Evolutionary conservation across 225 moss, liverwort and hornwort genomes (phyloP), one percentile per base, ranked within the genome.

Genomic region (Marchantia polymorpha): DNA sequence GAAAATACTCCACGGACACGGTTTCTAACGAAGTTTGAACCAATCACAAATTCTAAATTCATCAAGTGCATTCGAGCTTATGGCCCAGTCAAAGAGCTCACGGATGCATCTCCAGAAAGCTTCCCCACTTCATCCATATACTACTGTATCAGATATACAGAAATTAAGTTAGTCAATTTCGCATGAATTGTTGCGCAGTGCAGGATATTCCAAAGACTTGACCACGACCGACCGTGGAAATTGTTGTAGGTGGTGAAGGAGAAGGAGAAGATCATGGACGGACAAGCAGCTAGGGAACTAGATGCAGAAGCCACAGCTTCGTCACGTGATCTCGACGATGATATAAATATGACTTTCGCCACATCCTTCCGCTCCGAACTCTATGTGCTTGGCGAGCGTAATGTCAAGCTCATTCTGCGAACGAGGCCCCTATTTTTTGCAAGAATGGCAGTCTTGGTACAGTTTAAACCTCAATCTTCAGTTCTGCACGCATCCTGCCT

Each of bases 251-350:
- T 65, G 11, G 77, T 66, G n/a, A 77, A 77, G 77, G 77, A 77
- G 49, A 65, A 65, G 27, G 77, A 77, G 77, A 77, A 65, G 26
- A 26, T 77, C 23, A 50, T 77, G 77, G 77, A 77, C 20, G 77
- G 77, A 51, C 64, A 77, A 51, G 77, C 77, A 39, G 77, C 77
- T 12, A 77, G 77, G 64, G 77, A 77, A 26, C 64, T 77, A 27
- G 64, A 77, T 23, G 77, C 64, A 60, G 77, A 77, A 60, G 19
- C 9, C 20, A 39, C 75, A 15, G 77, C n/a, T 27, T 27, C 55
- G 17, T 22, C 4, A 25, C 22, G 23, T 23, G 66, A 66, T 16
- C 27, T 50, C 10, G 76, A 76, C 29, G 76, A 76, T 61, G 46
- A 63, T 11, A 11, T 54, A 27, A 47, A 76, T 22, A 77, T 64